Evolutionary conservation across 345 rosid genomes (phyloP).

Genomic region (Aegle marmelos): DNA sequence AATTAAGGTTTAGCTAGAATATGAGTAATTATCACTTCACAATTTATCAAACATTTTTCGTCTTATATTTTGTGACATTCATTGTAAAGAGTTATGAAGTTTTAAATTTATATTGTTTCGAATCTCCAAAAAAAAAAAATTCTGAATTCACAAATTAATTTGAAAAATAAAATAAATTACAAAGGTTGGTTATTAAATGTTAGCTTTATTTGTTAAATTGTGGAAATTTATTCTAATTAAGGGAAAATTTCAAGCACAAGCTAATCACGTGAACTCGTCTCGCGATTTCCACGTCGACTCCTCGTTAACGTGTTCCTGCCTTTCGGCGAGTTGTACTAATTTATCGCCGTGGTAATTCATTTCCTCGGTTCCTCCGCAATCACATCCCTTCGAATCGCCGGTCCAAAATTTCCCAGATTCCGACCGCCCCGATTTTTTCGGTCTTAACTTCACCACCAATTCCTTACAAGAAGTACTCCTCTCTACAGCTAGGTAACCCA

Average conservation of each 20-base stretch:
- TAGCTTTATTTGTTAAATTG: background rate
- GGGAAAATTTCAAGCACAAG: conserved; percentile 6
- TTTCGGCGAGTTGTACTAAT: conserved; percentile 24
- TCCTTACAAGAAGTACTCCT: background rate
- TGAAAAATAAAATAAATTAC: no score
- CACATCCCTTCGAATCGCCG: conserved; percentile 26
- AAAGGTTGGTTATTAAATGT: background rate
- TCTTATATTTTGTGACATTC: no score
- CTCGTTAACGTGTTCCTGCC: background rate
- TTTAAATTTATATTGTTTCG: no score
- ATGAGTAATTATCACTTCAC: no score
- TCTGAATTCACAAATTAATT: no score
- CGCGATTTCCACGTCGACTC: conserved; percentile 25
- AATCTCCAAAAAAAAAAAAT: no score
- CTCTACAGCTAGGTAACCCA: background rate
- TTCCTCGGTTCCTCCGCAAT: conserved; percentile 28
- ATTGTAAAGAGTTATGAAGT: no score
- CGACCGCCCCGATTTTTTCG: conserved; percentile 26
- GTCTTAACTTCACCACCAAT: background rate
- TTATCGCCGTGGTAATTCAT: conserved; percentile 46
- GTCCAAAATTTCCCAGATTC: conserved; percentile 21
- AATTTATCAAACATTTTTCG: no score
- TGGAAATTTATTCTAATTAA: background rate
- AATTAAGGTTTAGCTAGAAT: no score
- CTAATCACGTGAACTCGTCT: conserved; percentile 27